A percentile compares a stretch with the other conserved stretches of the same genome.
phyloP scores from a whole-genome alignment of 805 yeast genomes.

The Clavispora fructus region DNA sequence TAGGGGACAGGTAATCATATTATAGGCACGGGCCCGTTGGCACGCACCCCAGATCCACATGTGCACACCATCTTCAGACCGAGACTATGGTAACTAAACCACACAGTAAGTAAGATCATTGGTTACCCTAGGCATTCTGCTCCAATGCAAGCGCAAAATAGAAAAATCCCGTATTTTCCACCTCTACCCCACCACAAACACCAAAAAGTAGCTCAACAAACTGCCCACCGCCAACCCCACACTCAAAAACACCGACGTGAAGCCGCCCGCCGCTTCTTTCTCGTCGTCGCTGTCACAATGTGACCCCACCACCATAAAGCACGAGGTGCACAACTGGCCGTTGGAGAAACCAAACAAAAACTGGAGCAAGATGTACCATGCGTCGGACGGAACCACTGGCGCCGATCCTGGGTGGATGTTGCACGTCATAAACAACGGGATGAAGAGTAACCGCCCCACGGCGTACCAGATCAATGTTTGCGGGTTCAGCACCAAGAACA shows the following conservation, averaged over 20 bases:
- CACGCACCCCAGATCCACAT: too few species aligned
- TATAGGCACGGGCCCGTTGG: too few species aligned
- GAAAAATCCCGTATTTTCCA: neutral
- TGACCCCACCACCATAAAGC: conserved; percentile 70
- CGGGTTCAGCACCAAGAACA: conserved; percentile 36
- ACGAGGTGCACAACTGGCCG: conserved; percentile 77
- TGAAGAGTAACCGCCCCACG: conserved; percentile 47
- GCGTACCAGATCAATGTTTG: conserved; percentile 49
- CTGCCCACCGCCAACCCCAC: conserved; percentile 79
- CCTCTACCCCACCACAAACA: conserved; percentile 22
- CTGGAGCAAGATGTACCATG: conserved; percentile 64
- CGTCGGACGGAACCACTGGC: conserved; percentile 52
- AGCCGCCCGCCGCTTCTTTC: conserved; percentile 91
- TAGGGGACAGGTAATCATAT: too few species aligned
- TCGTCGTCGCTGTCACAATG: conserved; percentile 58
- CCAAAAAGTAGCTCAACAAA: conserved; percentile 64
- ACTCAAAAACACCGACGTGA: conserved; percentile 74
- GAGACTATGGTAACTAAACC: too few species aligned
- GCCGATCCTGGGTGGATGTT: conserved; percentile 41
- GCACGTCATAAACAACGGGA: conserved; percentile 71
- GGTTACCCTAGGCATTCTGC: too few species aligned
- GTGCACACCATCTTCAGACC: too few species aligned
- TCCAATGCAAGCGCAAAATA: too few species aligned
- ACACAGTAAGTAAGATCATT: too few species aligned
- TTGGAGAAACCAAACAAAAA: conserved; percentile 79